A percentile compares a stretch with the other conserved stretches of the same genome.
Conservation (phyloP, 148 eudicot species). For the Chenopodium suecicum region DNA sequence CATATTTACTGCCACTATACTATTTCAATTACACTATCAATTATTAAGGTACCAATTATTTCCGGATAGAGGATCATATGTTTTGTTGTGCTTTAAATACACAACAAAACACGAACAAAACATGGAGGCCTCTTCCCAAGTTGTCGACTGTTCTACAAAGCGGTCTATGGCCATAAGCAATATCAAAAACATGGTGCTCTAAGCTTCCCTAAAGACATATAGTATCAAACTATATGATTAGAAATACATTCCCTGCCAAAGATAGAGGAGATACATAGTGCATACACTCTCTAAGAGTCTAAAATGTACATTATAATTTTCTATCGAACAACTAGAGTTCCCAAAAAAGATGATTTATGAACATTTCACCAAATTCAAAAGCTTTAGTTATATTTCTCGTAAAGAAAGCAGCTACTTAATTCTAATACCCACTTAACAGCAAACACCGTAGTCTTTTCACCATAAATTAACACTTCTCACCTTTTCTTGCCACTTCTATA, state of each 20-base stretch:
- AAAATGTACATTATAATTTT: not conserved
- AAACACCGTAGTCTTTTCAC: not conserved
- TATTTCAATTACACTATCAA: not conserved
- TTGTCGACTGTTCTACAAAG: too few species aligned
- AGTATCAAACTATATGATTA: not conserved
- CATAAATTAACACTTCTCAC: not conserved
- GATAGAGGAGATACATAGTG: not conserved
- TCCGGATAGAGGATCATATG: not conserved
- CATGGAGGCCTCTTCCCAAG: not conserved
- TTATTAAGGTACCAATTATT: not conserved
- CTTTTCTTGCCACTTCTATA: not conserved
- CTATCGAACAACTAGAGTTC: not conserved
- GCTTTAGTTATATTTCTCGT: not conserved
- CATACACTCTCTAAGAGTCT: too few species aligned
- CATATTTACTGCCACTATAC: not conserved
- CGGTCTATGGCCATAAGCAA: not conserved
- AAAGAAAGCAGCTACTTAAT: not conserved
- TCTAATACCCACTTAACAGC: not conserved
- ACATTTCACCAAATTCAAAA: not conserved
- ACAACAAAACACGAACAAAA: not conserved
- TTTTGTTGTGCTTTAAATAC: not conserved
- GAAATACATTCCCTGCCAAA: not conserved
- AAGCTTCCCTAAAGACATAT: not conserved
- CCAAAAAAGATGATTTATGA: not conserved
- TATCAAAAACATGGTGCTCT: not conserved